Percentiles rank a stretch among this genome's conserved stretches.
phyloP scores from a whole-genome alignment of 805 yeast genomes.

The Cyberlindnera amylophila region DNA sequence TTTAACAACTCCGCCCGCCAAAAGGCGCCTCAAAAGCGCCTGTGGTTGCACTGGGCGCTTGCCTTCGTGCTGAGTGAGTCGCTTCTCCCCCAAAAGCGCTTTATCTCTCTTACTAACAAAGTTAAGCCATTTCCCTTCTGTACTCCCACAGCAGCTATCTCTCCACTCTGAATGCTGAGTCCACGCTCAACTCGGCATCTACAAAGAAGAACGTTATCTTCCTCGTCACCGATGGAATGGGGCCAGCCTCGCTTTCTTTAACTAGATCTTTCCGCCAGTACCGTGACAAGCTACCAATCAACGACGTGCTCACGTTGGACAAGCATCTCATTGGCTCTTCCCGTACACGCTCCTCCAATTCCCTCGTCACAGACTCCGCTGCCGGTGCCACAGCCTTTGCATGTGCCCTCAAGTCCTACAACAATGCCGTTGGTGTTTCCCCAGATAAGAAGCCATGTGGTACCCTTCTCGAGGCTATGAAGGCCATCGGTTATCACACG shows the following conservation, averaged over 20 bases:
- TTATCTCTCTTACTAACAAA: not conserved
- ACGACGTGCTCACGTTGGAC: slow-evolving; percentile 61
- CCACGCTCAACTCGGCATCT: not conserved
- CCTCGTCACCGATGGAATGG: slow-evolving; percentile 95
- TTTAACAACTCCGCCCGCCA: not conserved
- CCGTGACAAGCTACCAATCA: slow-evolving; percentile 48
- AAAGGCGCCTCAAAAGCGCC: not conserved
- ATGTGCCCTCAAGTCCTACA: slow-evolving; percentile 78
- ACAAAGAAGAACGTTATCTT: slow-evolving; percentile 72
- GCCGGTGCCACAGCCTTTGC: slow-evolving; percentile 97
- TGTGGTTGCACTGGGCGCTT: slow-evolving; percentile 6
- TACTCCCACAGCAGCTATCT: not conserved
- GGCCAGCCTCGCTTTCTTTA: slow-evolving; percentile 80
- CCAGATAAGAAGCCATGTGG: slow-evolving; percentile 75
- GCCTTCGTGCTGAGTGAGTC: slow-evolving; percentile 2
- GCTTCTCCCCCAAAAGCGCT: no score
- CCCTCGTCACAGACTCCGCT: slow-evolving; percentile 89
- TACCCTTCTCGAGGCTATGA: slow-evolving; percentile 83
- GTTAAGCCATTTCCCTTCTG: not conserved
- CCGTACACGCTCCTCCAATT: slow-evolving; percentile 73
- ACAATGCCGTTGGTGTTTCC: slow-evolving; percentile 88
- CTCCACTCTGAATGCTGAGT: not conserved
- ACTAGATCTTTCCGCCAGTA: slow-evolving; percentile 73
- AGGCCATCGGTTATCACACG: slow-evolving; percentile 72
- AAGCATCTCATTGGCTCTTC: slow-evolving; percentile 74